A percentile compares a stretch with the other conserved stretches of the same genome.
Evolutionary conservation across 176 grass and related monocot species (phyloP).

Genomic region (Poa pratensis): DNA sequence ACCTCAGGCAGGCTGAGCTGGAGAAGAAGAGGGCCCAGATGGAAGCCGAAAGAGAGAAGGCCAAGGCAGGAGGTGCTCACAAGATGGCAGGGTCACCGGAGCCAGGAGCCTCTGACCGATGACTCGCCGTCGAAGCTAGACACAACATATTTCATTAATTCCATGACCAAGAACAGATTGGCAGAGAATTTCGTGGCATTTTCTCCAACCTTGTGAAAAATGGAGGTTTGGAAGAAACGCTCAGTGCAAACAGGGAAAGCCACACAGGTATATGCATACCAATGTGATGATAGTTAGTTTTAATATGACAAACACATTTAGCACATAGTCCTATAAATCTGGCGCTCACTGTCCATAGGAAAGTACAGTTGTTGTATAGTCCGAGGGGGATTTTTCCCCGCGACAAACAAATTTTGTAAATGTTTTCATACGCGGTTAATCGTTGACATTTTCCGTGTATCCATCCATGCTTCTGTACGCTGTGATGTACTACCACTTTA

Average conservation of each 20-base stretch:
- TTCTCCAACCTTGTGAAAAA: constrained; percentile 12
- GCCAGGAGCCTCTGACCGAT: not conserved
- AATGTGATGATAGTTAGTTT: constrained; percentile 19
- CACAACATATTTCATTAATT: not conserved
- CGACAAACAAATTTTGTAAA: constrained; percentile 28
- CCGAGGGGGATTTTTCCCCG: not conserved
- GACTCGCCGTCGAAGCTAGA: not conserved
- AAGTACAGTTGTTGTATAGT: constrained; percentile 12
- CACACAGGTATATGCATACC: not conserved
- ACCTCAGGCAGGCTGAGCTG: constrained; percentile 65
- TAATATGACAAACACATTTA: constrained; percentile 17
- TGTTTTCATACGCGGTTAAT: not conserved
- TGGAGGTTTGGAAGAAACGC: constrained; percentile 15
- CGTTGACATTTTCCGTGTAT: not conserved
- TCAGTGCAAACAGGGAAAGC: not conserved
- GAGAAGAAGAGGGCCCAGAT: constrained; percentile 72
- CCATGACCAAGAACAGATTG: too few relatives aligned
- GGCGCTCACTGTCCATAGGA: constrained; percentile 19
- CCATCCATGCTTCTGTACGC: not conserved
- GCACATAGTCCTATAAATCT: constrained; percentile 5
- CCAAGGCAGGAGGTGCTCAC: constrained; percentile 38
- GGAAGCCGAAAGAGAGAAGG: constrained; percentile 63
- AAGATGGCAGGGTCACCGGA: constrained; percentile 30
- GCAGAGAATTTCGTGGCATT: too few relatives aligned
- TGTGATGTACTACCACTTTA: too few relatives aligned